phyloP scores from a whole-genome alignment of 2,329 filamentous ascomycete species.

The Dryadomyces quercivorus region DNA sequence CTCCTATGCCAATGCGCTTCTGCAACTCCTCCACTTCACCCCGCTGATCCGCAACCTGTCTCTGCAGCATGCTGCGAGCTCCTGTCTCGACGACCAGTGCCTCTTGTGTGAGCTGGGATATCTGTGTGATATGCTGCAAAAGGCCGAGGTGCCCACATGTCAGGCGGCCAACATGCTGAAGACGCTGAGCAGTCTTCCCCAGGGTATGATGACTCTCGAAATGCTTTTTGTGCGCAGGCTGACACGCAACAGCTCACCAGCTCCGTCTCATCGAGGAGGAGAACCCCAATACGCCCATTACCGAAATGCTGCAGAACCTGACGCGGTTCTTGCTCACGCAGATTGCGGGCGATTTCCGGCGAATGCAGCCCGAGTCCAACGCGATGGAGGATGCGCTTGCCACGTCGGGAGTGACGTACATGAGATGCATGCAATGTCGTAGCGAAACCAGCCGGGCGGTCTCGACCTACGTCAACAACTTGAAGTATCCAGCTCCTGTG shows the following conservation, averaged over 20 bases:
- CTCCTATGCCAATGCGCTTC: constrained; percentile 84
- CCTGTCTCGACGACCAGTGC: constrained; percentile 72
- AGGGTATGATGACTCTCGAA: constrained; percentile 45
- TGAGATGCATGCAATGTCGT: constrained; percentile 75
- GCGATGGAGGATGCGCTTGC: constrained; percentile 62
- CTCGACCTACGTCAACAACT: constrained; percentile 71
- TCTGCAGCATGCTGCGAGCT: constrained; percentile 75
- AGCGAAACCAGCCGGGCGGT: constrained; percentile 76
- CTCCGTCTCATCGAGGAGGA: constrained; percentile 80
- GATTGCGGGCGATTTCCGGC: constrained; percentile 64
- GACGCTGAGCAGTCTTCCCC: constrained; percentile 71
- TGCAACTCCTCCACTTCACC: constrained; percentile 87
- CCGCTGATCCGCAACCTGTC: constrained; percentile 79
- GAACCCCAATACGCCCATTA: constrained; percentile 57
- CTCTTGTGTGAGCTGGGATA: constrained; percentile 91
- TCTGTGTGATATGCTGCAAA: constrained; percentile 95
- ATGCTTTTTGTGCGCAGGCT: not conserved
- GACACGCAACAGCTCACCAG: constrained; percentile 41
- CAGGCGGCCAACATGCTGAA: constrained; percentile 93
- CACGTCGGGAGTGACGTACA: constrained; percentile 59
- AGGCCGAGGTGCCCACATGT: constrained; percentile 85
- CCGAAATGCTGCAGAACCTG: constrained; percentile 73
- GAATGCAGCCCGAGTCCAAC: constrained; percentile 47
- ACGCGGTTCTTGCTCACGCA: constrained; percentile 78
- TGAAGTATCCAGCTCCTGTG: constrained; percentile 60